Evolutionary conservation across 495 filamentous ascomycete genomes (phyloP).

Genomic region (Letharia columbiana): DNA sequence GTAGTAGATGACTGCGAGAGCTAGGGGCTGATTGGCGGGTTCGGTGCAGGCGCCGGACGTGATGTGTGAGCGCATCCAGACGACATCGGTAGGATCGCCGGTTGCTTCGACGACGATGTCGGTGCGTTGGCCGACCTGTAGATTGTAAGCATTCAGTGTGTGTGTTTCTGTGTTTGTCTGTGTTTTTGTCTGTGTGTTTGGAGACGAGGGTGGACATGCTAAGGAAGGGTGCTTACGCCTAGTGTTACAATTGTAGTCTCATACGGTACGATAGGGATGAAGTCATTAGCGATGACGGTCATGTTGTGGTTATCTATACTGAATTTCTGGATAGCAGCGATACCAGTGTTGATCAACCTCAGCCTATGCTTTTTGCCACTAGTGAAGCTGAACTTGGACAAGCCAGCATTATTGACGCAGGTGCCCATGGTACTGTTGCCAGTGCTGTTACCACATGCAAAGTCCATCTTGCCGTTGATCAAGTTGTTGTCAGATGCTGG

Average conservation of each 20-base stretch:
- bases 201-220: too few relatives aligned
- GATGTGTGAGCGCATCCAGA: slow-evolving; percentile 34
- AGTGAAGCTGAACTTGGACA: slow-evolving; percentile 28
- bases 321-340: slow-evolving; percentile 37
- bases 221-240: not conserved
- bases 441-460: slow-evolving; percentile 2
- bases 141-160: not conserved
- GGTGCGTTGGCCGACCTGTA: slow-evolving; percentile 33
- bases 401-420: slow-evolving; percentile 30
- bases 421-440: not conserved
- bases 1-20: slow-evolving; percentile 35
- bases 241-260: slow-evolving; percentile 2
- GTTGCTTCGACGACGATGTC: slow-evolving; percentile 34
- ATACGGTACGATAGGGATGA: slow-evolving; percentile 36
- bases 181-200: too few relatives aligned
- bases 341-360: slow-evolving; percentile 46
- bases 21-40: slow-evolving; percentile 24
- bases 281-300: slow-evolving; percentile 36
- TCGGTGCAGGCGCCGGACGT: slow-evolving; percentile 18
- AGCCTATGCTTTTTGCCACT: slow-evolving; percentile 42
- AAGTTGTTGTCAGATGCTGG: slow-evolving; percentile 29
- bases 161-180: not conserved
- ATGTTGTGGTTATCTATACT: slow-evolving; percentile 35
- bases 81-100: slow-evolving; percentile 24
- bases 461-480: slow-evolving; percentile 33